Conservation (phyloP, 768 basidiomycete species). For the Chalciporus pseudorubinellus region DNA sequence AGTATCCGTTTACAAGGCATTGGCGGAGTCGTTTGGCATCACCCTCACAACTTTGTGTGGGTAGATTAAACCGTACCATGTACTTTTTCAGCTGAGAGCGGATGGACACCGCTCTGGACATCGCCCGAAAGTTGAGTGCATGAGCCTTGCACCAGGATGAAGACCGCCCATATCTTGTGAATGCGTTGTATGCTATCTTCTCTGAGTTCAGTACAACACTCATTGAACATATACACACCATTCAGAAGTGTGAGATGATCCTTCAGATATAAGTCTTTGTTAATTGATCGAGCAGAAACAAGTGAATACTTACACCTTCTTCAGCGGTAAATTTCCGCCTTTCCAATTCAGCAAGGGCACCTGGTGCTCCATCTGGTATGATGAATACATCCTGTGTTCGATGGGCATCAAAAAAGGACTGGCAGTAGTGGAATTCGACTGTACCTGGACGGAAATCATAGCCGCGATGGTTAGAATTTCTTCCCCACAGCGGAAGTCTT, state of each 20-base stretch:
- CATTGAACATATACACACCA: slow-evolving; percentile 43
- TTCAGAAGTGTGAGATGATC: slow-evolving; percentile 95
- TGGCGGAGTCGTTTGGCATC: slow-evolving; percentile 79
- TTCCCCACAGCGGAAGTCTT: slow-evolving; percentile 86
- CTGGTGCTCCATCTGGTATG: slow-evolving; percentile 80
- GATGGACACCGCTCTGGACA: slow-evolving; percentile 93
- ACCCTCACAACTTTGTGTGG: slow-evolving; percentile 83
- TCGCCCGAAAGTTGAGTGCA: slow-evolving; percentile 87
- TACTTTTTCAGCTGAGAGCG: slow-evolving; percentile 95
- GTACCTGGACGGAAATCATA: slow-evolving; percentile 88
- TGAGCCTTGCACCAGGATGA: slow-evolving; percentile 93
- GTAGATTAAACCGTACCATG: slow-evolving; percentile 84
- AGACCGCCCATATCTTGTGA: slow-evolving; percentile 76
- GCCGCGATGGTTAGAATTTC: slow-evolving; percentile 96
- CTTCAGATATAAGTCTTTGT: slow-evolving; percentile 37
- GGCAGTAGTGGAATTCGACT: slow-evolving; percentile 7
- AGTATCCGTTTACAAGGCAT: slow-evolving; percentile 91
- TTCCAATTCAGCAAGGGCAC: slow-evolving; percentile 88
- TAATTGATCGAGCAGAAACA: neutral
- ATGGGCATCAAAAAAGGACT: neutral
- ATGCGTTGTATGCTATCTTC: slow-evolving; percentile 84
- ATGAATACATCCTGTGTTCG: slow-evolving; percentile 77
- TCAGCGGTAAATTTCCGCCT: slow-evolving; percentile 96
- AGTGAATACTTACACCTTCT: slow-evolving; percentile 73
- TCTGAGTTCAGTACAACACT: slow-evolving; percentile 3